These are phyloP conservation scores for Diaporthe eres DNA, from an alignment of 2,329 filamentous ascomycete genomes.

Conservation along the genomic window DNA sequence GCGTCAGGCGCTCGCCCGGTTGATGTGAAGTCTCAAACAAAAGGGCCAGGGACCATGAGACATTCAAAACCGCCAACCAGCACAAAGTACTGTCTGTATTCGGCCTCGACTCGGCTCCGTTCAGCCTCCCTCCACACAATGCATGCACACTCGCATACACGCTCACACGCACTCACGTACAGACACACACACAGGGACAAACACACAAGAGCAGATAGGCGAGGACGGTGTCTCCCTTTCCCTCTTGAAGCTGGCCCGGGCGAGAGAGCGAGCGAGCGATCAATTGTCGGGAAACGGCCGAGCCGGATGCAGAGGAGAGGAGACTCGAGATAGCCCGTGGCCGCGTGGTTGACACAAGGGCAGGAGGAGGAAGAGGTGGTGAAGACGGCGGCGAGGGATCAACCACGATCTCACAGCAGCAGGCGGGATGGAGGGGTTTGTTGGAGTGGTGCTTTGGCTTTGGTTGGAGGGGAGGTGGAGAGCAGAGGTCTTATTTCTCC, in stretches of 20 bases:
- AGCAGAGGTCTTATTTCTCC: constrained; percentile 39
- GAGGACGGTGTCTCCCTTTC: neutral
- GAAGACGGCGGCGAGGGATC: constrained; percentile 25
- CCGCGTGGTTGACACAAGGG: constrained; percentile 16
- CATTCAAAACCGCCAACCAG: constrained; percentile 31
- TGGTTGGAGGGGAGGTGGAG: constrained; percentile 39
- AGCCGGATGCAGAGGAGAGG: constrained; percentile 4
- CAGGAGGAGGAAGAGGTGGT: constrained; percentile 21
- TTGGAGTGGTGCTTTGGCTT: constrained; percentile 2
- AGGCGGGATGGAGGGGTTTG: constrained; percentile 34
- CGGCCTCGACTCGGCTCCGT: constrained; percentile 21
- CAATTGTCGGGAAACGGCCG: constrained; percentile 23
- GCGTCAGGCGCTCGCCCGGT: constrained; percentile 36
- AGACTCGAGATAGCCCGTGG: constrained; percentile 1
- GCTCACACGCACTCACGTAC: neutral
- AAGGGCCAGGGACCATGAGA: constrained; percentile 40
- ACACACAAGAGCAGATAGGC: neutral
- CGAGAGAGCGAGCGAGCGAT: constrained; percentile 8
- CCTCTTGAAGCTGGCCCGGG: neutral
- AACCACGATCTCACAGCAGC: constrained; percentile 22
- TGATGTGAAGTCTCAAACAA: constrained; percentile 22
- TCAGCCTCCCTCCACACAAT: constrained; percentile 13
- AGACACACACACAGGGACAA: neutral
- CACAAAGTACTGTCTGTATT: neutral
- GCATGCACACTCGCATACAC: neutral